Conservation (phyloP, 2,329 filamentous ascomycete species). For the Geosmithia putterillii region DNA sequence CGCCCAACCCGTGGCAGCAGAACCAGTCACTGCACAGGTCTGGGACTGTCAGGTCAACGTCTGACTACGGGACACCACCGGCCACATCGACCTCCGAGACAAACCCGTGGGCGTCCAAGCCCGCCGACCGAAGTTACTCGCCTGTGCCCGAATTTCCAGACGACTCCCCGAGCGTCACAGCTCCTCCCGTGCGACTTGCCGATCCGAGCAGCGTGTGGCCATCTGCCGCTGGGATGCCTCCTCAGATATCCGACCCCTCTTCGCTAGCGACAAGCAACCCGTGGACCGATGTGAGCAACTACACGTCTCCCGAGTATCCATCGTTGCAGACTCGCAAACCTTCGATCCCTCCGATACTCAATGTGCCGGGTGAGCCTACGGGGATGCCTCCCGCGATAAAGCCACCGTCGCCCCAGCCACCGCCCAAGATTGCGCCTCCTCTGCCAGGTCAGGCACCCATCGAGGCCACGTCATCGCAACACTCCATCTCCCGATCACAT, state of each 20-base stretch:
- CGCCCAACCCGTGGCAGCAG: neutral
- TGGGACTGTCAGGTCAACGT: neutral
- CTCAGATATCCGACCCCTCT: neutral
- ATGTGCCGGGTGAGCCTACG: neutral
- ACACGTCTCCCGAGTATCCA: neutral
- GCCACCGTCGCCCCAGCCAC: neutral
- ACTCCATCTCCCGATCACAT: constrained; percentile 4
- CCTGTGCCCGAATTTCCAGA: neutral
- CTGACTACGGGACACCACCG: constrained; percentile 2
- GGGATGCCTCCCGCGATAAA: neutral
- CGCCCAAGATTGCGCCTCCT: neutral
- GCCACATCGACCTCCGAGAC: neutral
- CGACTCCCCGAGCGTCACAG: neutral
- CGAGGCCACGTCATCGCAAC: neutral
- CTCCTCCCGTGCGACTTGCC: neutral
- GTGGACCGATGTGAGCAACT: too few species aligned
- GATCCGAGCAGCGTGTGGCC: neutral
- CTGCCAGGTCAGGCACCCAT: too few species aligned
- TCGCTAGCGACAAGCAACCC: neutral
- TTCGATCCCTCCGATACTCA: neutral
- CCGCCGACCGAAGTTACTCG: neutral
- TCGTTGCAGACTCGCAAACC: neutral
- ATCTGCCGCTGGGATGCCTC: neutral
- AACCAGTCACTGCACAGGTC: neutral
- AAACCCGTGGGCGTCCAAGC: neutral